Percentiles rank a stretch among this genome's conserved stretches.
These are phyloP conservation scores for Helotiales sp. DNA, from an alignment of 2,329 filamentous ascomycete species.

Conservation along the genomic window DNA sequence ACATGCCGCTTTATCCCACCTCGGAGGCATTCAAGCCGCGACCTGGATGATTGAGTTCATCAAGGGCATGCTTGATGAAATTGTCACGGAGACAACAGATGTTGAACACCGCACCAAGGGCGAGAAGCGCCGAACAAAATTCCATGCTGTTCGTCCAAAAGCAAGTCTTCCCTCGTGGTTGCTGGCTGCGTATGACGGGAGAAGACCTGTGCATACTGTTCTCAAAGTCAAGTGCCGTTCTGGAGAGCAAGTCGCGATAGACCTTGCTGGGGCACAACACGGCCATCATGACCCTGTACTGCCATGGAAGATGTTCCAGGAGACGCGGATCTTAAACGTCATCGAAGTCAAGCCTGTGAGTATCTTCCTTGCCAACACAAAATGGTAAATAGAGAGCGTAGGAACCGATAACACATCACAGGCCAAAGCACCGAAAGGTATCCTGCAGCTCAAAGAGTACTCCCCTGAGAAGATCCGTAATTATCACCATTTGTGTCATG, in stretches of 20 bases:
- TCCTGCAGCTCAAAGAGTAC: neutral
- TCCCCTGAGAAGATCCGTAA: neutral
- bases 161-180: neutral
- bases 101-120: neutral
- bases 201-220: neutral
- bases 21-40: neutral
- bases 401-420: neutral
- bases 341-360: neutral
- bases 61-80: neutral
- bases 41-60: neutral
- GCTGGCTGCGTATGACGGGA: neutral
- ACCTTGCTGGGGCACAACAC: neutral
- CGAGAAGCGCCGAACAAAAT: neutral
- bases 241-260: neutral
- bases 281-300: neutral
- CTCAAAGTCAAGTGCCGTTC: neutral
- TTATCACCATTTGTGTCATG: neutral
- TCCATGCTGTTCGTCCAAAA: neutral
- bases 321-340: neutral
- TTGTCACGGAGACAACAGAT: neutral
- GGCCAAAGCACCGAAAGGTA: neutral
- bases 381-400: too few relatives aligned
- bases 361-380: neutral
- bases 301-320: neutral
- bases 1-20: neutral